Evolutionary conservation across 768 basidiomycete genomes (phyloP).

Genomic region (Boletales sp.): DNA sequence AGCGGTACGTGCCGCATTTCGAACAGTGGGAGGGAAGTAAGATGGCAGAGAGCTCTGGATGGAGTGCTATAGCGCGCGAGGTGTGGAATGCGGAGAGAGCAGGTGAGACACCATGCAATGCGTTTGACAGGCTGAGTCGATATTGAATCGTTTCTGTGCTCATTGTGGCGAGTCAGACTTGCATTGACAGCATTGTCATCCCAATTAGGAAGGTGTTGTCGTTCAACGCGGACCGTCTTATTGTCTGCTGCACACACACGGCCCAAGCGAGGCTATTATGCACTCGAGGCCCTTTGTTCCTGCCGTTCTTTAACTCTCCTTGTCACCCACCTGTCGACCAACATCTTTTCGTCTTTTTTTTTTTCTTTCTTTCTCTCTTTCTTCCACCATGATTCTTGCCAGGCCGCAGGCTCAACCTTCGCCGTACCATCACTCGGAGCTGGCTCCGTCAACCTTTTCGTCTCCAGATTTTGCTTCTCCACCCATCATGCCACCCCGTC

Average conservation of each 20-base stretch:
- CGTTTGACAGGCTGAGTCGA: slow-evolving; percentile 44
- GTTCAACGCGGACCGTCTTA: slow-evolving; percentile 14
- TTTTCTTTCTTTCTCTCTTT: too few relatives aligned
- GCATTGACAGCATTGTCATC: slow-evolving; percentile 15
- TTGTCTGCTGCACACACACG: slow-evolving; percentile 14
- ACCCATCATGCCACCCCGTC: slow-evolving; percentile 25
- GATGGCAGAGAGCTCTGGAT: slow-evolving; percentile 22
- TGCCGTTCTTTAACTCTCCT: too few relatives aligned
- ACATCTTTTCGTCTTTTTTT: background rate
- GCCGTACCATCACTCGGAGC: slow-evolving; percentile 22
- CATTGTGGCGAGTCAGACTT: background rate
- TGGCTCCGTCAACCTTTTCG: slow-evolving; percentile 21
- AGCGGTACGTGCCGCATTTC: slow-evolving; percentile 51
- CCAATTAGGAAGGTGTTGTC: slow-evolving; percentile 25
- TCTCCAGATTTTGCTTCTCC: slow-evolving; percentile 25
- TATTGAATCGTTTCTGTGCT: slow-evolving; percentile 35
- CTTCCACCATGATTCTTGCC: slow-evolving; percentile 24
- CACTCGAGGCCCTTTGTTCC: too few relatives aligned
- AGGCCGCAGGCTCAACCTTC: slow-evolving; percentile 22
- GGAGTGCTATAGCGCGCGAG: slow-evolving; percentile 34
- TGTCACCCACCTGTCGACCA: background rate
- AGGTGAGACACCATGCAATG: slow-evolving; percentile 50
- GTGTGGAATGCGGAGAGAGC: slow-evolving; percentile 62
- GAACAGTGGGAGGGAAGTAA: slow-evolving; percentile 38
- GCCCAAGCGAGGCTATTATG: slow-evolving; percentile 1